phyloP scores from a whole-genome alignment of 306 rosid species.

The Oemleria cerasiformis region DNA sequence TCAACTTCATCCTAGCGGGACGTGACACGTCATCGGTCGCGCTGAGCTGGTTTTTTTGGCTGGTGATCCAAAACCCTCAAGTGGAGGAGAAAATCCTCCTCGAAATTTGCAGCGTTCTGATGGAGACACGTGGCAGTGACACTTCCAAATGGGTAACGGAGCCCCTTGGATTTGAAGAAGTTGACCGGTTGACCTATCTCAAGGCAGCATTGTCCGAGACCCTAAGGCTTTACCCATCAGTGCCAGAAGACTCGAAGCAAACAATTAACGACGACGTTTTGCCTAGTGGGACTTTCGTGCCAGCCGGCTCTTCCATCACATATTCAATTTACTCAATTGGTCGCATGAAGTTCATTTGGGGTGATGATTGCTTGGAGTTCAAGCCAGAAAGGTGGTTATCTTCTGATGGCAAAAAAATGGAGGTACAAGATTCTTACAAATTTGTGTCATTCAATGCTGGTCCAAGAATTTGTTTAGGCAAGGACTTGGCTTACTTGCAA shows the following conservation, averaged over 20 bases:
- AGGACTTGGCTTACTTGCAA: slow-evolving; percentile 84
- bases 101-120: slow-evolving; percentile 62
- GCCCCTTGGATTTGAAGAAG: slow-evolving; percentile 74
- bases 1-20: slow-evolving; percentile 94
- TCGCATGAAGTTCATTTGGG: slow-evolving; percentile 86
- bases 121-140: slow-evolving; percentile 65
- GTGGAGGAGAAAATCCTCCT: slow-evolving; percentile 65
- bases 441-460: slow-evolving; percentile 84
- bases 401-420: slow-evolving; percentile 41
- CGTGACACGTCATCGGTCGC: slow-evolving; percentile 90
- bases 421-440: slow-evolving; percentile 53
- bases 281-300: slow-evolving; percentile 65
- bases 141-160: slow-evolving; percentile 50
- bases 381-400: slow-evolving; percentile 85
- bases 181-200: slow-evolving; percentile 67
- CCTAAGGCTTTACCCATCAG: slow-evolving; percentile 80
- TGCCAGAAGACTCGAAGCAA: slow-evolving; percentile 84
- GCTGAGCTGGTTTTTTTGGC: slow-evolving; percentile 83
- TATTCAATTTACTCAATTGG: slow-evolving; percentile 76
- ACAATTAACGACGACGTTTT: slow-evolving; percentile 60
- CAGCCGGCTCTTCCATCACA: slow-evolving; percentile 57
- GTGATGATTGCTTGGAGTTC: slow-evolving; percentile 81
- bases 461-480: slow-evolving; percentile 81
- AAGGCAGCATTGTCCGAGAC: slow-evolving; percentile 80
- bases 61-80: slow-evolving; percentile 43